Conservation (phyloP, 2,329 filamentous ascomycete species). For the Fusarium miscanthi region DNA sequence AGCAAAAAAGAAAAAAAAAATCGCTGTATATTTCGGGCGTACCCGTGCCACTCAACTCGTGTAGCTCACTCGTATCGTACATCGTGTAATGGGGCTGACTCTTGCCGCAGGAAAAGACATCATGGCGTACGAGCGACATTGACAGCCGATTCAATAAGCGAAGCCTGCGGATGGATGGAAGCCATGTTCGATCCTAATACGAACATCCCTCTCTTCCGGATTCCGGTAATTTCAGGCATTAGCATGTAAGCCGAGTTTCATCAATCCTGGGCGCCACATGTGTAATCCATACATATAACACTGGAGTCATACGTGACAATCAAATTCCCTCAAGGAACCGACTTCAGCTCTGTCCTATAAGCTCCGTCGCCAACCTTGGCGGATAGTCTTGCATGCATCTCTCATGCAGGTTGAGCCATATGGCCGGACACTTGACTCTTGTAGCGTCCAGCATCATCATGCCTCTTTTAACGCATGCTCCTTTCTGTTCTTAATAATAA, state of each 20-base stretch:
- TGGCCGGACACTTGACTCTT: neutral
- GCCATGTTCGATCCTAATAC: conserved; percentile 15
- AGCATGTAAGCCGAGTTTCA: conserved; percentile 23
- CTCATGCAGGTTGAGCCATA: conserved; percentile 4
- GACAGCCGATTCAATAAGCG: conserved; percentile 38
- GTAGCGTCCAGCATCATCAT: neutral
- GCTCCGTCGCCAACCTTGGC: neutral
- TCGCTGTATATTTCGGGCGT: neutral
- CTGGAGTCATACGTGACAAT: neutral
- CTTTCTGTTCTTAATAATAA: conserved; percentile 3
- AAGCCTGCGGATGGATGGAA: conserved; percentile 35
- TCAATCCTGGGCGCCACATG: conserved; percentile 35
- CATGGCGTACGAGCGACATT: conserved; percentile 18
- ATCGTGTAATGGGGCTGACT: conserved; percentile 32
- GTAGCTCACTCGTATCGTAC: conserved; percentile 26
- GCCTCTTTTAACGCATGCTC: neutral
- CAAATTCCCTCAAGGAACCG: conserved; percentile 2
- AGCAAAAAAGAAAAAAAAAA: neutral
- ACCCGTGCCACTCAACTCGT: conserved; percentile 25
- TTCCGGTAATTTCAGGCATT: conserved; percentile 22
- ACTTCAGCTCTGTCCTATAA: neutral
- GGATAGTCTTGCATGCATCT: conserved; percentile 5
- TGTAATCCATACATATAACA: conserved; percentile 28
- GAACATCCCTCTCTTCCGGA: conserved; percentile 24
- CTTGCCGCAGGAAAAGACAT: conserved; percentile 38